Percentiles rank a stretch among this genome's conserved stretches.
phyloP scores from a whole-genome alignment of 2,329 filamentous ascomycete species.

The Fusarium brevicatenulatum region DNA sequence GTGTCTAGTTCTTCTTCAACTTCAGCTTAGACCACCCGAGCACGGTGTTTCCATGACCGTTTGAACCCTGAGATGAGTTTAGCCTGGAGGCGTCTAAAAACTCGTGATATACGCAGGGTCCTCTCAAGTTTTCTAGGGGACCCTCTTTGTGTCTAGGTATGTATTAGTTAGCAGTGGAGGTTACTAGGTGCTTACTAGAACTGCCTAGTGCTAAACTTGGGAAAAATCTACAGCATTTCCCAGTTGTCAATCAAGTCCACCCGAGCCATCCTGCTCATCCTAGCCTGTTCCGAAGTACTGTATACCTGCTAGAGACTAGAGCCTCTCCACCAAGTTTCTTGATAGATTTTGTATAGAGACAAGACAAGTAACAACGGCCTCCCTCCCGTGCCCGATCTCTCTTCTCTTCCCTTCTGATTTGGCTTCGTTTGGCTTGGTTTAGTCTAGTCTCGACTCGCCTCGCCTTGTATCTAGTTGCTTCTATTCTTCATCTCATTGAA shows the following conservation, averaged over 20 bases:
- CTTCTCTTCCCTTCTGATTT: background rate
- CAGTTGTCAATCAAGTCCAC: slow-evolving; percentile 7
- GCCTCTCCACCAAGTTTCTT: background rate
- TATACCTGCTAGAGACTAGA: slow-evolving; percentile 21
- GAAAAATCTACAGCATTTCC: slow-evolving; percentile 16
- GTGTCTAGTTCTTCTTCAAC: background rate
- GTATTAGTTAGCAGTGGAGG: too few species aligned
- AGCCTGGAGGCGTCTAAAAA: slow-evolving; percentile 1
- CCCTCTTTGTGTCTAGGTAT: too few species aligned
- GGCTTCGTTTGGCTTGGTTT: background rate
- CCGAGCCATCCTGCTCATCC: background rate
- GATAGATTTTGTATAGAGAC: background rate
- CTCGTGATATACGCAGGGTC: slow-evolving; percentile 29
- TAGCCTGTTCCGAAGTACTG: slow-evolving; percentile 1
- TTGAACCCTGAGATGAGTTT: slow-evolving; percentile 5
- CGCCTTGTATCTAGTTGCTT: background rate
- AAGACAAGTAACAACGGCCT: background rate
- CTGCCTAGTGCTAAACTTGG: slow-evolving; percentile 4
- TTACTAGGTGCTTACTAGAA: background rate
- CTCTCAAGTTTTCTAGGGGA: slow-evolving; percentile 23
- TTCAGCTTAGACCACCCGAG: background rate
- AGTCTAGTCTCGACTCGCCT: background rate
- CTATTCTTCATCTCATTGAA: slow-evolving; percentile 4
- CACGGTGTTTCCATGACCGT: background rate
- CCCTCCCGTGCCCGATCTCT: background rate